Evolutionary conservation across 2,329 filamentous ascomycete species (phyloP).

Genomic region (Sordariomycetes sp.): DNA sequence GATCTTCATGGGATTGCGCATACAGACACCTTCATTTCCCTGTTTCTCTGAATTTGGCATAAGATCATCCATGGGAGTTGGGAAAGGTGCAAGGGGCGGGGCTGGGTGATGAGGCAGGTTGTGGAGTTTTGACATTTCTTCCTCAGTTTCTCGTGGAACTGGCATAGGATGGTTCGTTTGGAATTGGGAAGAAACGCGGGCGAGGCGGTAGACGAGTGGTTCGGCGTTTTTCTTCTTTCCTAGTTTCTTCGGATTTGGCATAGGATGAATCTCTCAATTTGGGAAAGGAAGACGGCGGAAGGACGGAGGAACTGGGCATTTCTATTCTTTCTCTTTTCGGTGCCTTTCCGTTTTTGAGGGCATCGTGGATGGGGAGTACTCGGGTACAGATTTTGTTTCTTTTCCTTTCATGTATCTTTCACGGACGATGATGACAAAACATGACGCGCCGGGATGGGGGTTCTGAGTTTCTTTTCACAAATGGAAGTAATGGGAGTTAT

Average conservation of each 20-base stretch:
- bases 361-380: background rate
- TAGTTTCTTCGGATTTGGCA: background rate
- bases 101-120: background rate
- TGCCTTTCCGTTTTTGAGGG: background rate
- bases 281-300: background rate
- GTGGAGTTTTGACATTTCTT: background rate
- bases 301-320: background rate
- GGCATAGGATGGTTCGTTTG: background rate
- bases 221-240: background rate
- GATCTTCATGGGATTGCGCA: background rate
- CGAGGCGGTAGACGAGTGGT: background rate
- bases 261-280: background rate
- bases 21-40: background rate
- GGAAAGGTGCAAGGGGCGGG: background rate
- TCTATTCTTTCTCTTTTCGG: background rate
- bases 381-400: too few relatives aligned
- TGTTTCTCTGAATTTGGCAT: constrained; percentile 3
- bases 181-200: background rate
- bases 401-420: too few relatives aligned
- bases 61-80: background rate
- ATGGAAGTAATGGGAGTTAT: background rate
- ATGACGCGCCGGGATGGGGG: too few relatives aligned
- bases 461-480: background rate
- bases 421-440: too few relatives aligned
- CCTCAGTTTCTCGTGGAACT: background rate